A percentile compares a stretch with the other conserved stretches of the same genome.
phyloP scores from a whole-genome alignment of 805 yeast genomes.

The Ascoidea rubescens region DNA sequence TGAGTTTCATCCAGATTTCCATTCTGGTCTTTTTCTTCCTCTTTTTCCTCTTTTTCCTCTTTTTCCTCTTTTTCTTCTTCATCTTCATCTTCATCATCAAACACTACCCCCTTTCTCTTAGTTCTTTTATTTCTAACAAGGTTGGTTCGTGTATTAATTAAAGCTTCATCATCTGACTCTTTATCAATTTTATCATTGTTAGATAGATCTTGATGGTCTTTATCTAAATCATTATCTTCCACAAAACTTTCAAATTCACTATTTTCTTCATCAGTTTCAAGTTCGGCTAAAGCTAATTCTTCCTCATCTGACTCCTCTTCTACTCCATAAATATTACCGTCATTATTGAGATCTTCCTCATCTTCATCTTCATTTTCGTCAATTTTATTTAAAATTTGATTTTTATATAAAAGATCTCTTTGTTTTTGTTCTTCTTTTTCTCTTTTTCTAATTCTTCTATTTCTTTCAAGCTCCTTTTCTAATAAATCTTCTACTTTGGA shows the following conservation, averaged over 20 bases:
- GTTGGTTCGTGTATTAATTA: too few species aligned
- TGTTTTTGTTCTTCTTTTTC: background rate
- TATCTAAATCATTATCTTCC: background rate
- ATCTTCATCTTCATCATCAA: constrained; percentile 7
- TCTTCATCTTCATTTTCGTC: background rate
- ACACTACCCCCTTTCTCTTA: too few species aligned
- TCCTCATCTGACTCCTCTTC: background rate
- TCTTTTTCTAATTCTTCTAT: background rate
- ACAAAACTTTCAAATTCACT: background rate
- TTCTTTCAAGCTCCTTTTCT: background rate
- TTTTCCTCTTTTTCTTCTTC: constrained; percentile 10
- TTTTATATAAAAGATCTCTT: background rate
- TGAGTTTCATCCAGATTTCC: too few species aligned
- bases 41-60: constrained; percentile 3
- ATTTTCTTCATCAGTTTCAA: background rate
- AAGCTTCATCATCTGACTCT: too few species aligned
- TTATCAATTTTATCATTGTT: too few species aligned
- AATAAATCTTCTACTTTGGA: background rate
- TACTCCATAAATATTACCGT: background rate
- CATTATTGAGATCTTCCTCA: background rate
- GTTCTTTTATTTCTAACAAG: too few species aligned
- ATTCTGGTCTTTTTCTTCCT: too few species aligned
- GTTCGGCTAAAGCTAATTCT: background rate
- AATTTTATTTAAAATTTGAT: too few species aligned
- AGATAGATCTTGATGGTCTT: too few species aligned